Conservation (phyloP, 148 eudicot genomes). For the Persicaria maculosa region DNA sequence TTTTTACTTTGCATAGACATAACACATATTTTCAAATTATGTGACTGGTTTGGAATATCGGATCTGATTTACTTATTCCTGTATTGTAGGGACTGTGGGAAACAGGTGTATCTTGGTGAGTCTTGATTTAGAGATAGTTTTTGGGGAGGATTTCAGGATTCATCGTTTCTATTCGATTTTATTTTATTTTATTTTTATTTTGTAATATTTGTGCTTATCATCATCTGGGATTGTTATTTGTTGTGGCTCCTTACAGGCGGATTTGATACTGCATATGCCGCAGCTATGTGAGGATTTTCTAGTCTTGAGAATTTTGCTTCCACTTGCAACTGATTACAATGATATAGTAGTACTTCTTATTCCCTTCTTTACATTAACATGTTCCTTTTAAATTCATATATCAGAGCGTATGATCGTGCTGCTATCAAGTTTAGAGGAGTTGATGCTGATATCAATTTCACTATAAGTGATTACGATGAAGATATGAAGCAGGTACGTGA, state of each 20-base stretch:
- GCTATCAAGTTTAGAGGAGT: conserved; percentile 15
- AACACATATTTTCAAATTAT: neutral
- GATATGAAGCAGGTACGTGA: conserved; percentile 12
- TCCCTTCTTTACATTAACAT: neutral
- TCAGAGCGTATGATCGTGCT: conserved; percentile 13
- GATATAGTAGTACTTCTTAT: neutral
- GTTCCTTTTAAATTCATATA: neutral
- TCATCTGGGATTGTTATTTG: neutral
- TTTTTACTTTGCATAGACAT: neutral
- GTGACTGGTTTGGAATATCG: conserved; percentile 1
- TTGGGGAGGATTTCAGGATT: neutral
- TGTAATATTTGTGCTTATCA: neutral
- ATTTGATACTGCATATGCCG: conserved; percentile 36
- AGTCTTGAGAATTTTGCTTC: neutral
- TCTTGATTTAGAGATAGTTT: neutral
- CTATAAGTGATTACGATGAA: conserved; percentile 9
- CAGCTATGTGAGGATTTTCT: conserved; percentile 25
- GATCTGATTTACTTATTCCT: conserved; percentile 10
- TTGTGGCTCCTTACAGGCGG: conserved; percentile 24
- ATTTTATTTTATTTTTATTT: neutral
- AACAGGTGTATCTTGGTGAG: conserved; percentile 39
- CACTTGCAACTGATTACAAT: neutral
- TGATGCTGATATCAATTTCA: conserved; percentile 14
- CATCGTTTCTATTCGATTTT: neutral
- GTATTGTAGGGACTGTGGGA: conserved; percentile 37